Evolutionary conservation across 208 protist species (phyloP), one percentile per base, ranked within the genome.

Genomic region (Endotrypanum monterogeii): DNA sequence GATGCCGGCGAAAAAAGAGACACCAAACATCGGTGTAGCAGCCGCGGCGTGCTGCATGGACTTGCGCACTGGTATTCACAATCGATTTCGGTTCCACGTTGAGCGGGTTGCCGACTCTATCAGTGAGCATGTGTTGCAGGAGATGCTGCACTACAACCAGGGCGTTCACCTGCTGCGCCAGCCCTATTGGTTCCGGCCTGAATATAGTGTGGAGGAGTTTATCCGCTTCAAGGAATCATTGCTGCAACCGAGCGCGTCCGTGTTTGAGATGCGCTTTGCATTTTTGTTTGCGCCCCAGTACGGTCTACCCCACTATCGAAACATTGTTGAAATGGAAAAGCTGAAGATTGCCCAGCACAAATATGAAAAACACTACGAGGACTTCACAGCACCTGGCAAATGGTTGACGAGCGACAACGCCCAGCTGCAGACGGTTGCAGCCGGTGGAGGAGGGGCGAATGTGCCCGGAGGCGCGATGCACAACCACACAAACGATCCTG

Each of bases 131-230:
- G 82, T 95, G 56, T 41, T 95, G 28, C 89, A 84, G 65, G 89
- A 97, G 71, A 78, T 84, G 83, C 56, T 97, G 70, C 93, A 97
- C 71, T 95, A 92, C 82, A 80, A 90, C 56, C 93, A 97, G 66
- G 83, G 76, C 23, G 88, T 90, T 30, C 93, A 97, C 77, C n/a
- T 97, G 46, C 74, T 97, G n/a, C 86, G 90, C 9, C 93, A 97
- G 67, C 83, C 87, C 18, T 95, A 93, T 79, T 95, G 89, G 88
- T 97, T 95, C 62, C 80, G 84, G 16, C 90, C 93, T 1, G 90
- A 97, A 80, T 97, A 97, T 76, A 97, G 93, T 65, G 89, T 97
- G 41, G 90, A 97, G 83, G 90, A 97, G 79, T 93, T 91, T 68
- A 93, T 97, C 37, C 90, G 93, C 58, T 97, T 94, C 74, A 94